A percentile compares a stretch with the other conserved stretches of the same genome.
phyloP scores from a whole-genome alignment of 768 basidiomycete genomes.

The Phlebiopsis flavidoalba region DNA sequence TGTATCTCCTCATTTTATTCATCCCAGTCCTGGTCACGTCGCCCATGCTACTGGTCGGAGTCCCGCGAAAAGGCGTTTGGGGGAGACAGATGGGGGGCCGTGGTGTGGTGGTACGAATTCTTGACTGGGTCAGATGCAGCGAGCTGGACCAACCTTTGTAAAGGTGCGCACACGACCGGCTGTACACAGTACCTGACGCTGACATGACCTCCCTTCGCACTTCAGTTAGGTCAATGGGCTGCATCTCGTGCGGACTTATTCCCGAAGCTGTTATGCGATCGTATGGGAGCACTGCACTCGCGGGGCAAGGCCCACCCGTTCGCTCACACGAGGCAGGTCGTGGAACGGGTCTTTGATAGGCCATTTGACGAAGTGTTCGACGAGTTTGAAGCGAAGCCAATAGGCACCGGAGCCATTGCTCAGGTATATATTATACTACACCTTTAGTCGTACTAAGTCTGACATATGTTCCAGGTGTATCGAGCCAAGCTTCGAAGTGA shows the following conservation, averaged over 20 bases:
- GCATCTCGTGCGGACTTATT: constrained; percentile 94
- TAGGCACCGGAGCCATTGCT: constrained; percentile 98
- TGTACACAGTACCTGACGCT: background rate
- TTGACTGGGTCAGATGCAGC: constrained; percentile 86
- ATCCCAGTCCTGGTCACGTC: constrained; percentile 78
- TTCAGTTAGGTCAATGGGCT: constrained; percentile 95
- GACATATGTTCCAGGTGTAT: constrained; percentile 58
- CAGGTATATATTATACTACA: constrained; percentile 45
- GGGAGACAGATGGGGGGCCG: constrained; percentile 86
- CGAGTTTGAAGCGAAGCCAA: constrained; percentile 79
- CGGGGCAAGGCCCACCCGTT: constrained; percentile 79
- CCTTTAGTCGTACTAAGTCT: background rate
- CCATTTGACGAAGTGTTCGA: constrained; percentile 89
- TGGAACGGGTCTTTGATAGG: constrained; percentile 79
- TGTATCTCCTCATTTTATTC: constrained; percentile 80
- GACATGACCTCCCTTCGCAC: background rate
- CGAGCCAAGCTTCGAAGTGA: constrained; percentile 79
- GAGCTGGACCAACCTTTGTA: constrained; percentile 94
- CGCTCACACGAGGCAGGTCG: constrained; percentile 69
- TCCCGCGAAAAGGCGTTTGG: constrained; percentile 45
- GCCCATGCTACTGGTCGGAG: constrained; percentile 78
- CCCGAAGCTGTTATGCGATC: constrained; percentile 78
- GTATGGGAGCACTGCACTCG: constrained; percentile 84
- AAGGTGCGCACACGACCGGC: constrained; percentile 51
- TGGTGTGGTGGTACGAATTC: constrained; percentile 98